These are phyloP conservation scores for Arthrobotrys megalospora DNA, from an alignment of 2,329 filamentous ascomycete genomes.

Conservation along the genomic window DNA sequence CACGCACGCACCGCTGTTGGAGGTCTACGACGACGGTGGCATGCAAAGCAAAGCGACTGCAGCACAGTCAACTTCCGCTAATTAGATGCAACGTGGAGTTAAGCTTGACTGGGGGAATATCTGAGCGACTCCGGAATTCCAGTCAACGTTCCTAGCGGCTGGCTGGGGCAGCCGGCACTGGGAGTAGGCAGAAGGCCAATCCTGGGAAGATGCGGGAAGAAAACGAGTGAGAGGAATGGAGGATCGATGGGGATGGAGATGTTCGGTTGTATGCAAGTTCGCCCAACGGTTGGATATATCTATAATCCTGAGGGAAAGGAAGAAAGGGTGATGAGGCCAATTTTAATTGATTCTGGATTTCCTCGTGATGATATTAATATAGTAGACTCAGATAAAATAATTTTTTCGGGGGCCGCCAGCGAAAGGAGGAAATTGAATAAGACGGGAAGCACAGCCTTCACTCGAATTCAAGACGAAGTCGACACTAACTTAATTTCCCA, in stretches of 20 bases:
- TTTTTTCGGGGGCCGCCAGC: conserved; percentile 40
- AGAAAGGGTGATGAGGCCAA: conserved; percentile 17
- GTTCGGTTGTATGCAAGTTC: conserved; percentile 2
- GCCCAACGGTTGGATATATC: not conserved
- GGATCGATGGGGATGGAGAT: conserved; percentile 11
- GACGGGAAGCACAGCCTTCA: conserved; percentile 59
- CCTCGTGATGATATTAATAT: conserved; percentile 22
- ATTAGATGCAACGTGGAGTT: conserved; percentile 27
- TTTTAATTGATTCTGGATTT: conserved; percentile 23
- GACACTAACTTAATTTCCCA: conserved; percentile 45
- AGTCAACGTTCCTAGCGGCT: conserved; percentile 30
- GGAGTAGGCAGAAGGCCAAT: conserved; percentile 19
- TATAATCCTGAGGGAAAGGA: not conserved
- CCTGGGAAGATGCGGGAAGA: conserved; percentile 30
- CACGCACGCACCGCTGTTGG: conserved; percentile 22
- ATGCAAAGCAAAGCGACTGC: conserved; percentile 11
- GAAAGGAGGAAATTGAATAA: conserved; percentile 57
- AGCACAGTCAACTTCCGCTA: conserved; percentile 4
- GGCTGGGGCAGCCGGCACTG: conserved; percentile 7
- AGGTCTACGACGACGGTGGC: conserved; percentile 16
- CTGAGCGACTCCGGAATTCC: conserved; percentile 23
- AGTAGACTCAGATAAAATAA: conserved; percentile 12
- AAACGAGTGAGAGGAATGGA: conserved; percentile 24
- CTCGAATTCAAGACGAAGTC: conserved; percentile 14
- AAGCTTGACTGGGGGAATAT: conserved; percentile 20